Base-by-base conservation (phyloP, 495 filamentous ascomycete genomes). In the Tuber magnatum region DNA sequence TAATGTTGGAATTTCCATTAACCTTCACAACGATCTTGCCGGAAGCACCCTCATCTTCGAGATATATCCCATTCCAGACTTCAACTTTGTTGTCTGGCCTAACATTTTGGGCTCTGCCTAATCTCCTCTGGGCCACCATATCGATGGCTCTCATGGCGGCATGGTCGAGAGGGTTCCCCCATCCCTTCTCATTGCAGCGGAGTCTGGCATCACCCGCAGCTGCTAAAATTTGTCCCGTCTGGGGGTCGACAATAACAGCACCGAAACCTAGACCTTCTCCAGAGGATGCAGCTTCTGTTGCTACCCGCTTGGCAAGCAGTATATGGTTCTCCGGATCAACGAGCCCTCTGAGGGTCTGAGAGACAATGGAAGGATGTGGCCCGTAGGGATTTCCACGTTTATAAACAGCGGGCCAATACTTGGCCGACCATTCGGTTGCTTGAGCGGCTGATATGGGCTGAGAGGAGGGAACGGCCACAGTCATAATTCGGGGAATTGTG, bases 381-480 rank as follows among this genome's bases (percentile, higher is more conserved):
- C 93, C 89, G 81, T 93, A 87, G 44, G 93, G 89, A 81, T 94
- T 93, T 75, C 88, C 91, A 80, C 90, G 90, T 74, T 94, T 93
- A 85, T 96, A 98, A 12, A 93, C 86, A 8, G 92, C 90, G 0
- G 95, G 96, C 95, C 95, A 99, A 82, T 93, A 91, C 41, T 88
- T 86, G 40, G 88, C 85, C 43, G 88, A 90, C 93, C 93, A 97
- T 83, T 86, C 83, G 14, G 89, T 86, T 8, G 95, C 93, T 84
- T 97, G 92, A 18, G 88, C 83, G 35, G 87, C 83, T 32, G 91
- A 94, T 38, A 91, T 90, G 0, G 95, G 94, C 40, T 93, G 87
- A 20, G 92, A 85, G 61, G 90, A 85, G 28, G 95, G 95, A 32
- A 98, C 89, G 4, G 86, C 85, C 32, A 91, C 86, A 16, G 85